Evolutionary conservation across 352 stramenopile genomes (phyloP).

Genomic region (Globisporangium alternatum): DNA sequence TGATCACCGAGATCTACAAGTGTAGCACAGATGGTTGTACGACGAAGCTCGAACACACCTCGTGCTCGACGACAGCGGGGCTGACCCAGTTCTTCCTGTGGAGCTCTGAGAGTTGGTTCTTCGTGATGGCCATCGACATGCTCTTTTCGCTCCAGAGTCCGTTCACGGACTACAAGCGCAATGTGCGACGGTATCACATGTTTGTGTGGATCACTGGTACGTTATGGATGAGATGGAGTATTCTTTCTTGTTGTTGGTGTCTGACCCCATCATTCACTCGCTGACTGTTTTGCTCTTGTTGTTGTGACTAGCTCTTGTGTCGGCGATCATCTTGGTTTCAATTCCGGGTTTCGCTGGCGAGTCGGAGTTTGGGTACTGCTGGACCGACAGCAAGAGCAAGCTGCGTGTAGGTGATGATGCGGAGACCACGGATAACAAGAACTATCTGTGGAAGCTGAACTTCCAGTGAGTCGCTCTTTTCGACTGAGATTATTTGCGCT

Average conservation of each 20-base stretch:
- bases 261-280: background rate
- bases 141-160: conserved; percentile 80
- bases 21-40: conserved; percentile 43
- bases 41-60: conserved; percentile 32
- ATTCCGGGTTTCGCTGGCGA: conserved; percentile 66
- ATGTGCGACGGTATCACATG: conserved; percentile 77
- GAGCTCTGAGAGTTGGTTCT: conserved; percentile 87
- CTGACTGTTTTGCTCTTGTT: conserved; percentile 1
- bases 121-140: conserved; percentile 89
- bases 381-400: conserved; percentile 73
- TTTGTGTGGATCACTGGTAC: conserved; percentile 81
- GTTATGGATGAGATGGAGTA: background rate
- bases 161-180: conserved; percentile 87
- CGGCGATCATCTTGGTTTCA: conserved; percentile 65
- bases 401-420: conserved; percentile 23
- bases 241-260: background rate
- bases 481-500: background rate
- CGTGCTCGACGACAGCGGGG: conserved; percentile 62
- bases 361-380: conserved; percentile 86
- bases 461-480: conserved; percentile 53
- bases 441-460: conserved; percentile 82
- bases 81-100: conserved; percentile 88
- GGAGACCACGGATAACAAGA: conserved; percentile 26
- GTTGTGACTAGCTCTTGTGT: conserved; percentile 44
- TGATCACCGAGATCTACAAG: conserved; percentile 83